phyloP scores from a whole-genome alignment of 2,329 filamentous ascomycete genomes.

The Colletotrichum nymphaeae region DNA sequence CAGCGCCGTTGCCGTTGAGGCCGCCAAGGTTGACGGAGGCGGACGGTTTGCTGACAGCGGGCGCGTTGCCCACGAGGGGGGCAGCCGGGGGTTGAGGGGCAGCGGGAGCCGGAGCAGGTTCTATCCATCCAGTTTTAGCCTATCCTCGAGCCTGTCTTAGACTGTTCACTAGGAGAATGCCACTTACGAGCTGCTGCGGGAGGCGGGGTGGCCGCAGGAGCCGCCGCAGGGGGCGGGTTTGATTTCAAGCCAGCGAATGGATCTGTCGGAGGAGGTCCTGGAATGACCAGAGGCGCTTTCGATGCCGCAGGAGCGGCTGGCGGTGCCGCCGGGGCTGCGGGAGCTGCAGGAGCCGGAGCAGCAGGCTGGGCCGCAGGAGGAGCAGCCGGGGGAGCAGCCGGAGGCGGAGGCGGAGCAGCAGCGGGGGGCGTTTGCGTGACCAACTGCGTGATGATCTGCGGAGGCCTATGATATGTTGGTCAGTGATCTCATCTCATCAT shows the following conservation, averaged over 20 bases:
- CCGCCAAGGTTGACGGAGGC: constrained; percentile 40
- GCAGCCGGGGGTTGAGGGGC: constrained; percentile 17
- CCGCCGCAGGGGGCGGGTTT: constrained; percentile 9
- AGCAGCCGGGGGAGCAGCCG: background rate
- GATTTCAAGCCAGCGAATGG: constrained; percentile 21
- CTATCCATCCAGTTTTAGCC: background rate
- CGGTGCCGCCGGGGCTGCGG: constrained; percentile 16
- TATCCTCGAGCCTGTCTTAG: background rate
- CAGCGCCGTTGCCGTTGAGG: constrained; percentile 24
- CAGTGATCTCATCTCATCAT: background rate
- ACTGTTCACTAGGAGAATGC: background rate
- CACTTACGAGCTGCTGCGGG: constrained; percentile 23
- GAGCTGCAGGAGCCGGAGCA: constrained; percentile 13
- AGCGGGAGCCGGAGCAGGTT: constrained; percentile 18
- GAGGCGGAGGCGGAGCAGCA: constrained; percentile 8
- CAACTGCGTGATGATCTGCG: constrained; percentile 1
- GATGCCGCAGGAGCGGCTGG: constrained; percentile 14
- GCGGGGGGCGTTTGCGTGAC: constrained; percentile 29
- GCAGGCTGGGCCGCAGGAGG: constrained; percentile 6
- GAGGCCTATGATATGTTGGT: background rate
- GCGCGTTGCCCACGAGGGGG: constrained; percentile 27
- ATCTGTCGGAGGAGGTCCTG: background rate
- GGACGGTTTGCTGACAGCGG: constrained; percentile 34
- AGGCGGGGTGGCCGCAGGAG: background rate
- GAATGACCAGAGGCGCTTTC: background rate